Evolutionary conservation across 768 basidiomycete genomes (phyloP).

Genomic region (Mycena indigotica): DNA sequence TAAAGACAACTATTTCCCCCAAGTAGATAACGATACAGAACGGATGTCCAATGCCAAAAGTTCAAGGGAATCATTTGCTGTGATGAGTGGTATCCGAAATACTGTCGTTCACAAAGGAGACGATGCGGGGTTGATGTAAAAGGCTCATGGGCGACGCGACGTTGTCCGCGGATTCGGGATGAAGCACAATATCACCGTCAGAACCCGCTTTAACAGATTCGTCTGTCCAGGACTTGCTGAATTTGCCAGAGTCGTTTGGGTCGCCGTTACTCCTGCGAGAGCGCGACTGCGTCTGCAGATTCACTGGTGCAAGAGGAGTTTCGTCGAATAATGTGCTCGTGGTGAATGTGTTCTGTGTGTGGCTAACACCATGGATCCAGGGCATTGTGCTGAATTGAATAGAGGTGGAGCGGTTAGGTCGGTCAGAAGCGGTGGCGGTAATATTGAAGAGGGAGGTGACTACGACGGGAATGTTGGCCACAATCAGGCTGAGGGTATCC

Average conservation of each 20-base stretch:
- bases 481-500: slow-evolving; percentile 39
- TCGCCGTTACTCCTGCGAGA: neutral
- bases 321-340: neutral
- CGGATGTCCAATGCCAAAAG: neutral
- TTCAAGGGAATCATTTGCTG: neutral
- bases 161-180: no score
- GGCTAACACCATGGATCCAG: slow-evolving; percentile 1
- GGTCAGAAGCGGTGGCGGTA: slow-evolving; percentile 6
- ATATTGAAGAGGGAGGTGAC: slow-evolving; percentile 31
- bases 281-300: neutral
- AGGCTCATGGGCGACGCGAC: neutral
- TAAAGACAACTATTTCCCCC: no score
- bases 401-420: neutral
- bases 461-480: slow-evolving; percentile 43
- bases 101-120: neutral
- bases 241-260: no score
- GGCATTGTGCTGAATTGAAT: slow-evolving; percentile 9
- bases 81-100: no score
- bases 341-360: slow-evolving; percentile 1
- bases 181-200: neutral
- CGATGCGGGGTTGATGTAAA: neutral
- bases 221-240: neutral
- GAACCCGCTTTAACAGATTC: neutral
- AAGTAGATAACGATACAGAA: neutral
- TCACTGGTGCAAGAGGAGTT: neutral